Percentiles rank a stretch among this genome's conserved stretches.
phyloP scores from a whole-genome alignment of 352 stramenopile genomes.

The Paralagenidium karlingii region DNA sequence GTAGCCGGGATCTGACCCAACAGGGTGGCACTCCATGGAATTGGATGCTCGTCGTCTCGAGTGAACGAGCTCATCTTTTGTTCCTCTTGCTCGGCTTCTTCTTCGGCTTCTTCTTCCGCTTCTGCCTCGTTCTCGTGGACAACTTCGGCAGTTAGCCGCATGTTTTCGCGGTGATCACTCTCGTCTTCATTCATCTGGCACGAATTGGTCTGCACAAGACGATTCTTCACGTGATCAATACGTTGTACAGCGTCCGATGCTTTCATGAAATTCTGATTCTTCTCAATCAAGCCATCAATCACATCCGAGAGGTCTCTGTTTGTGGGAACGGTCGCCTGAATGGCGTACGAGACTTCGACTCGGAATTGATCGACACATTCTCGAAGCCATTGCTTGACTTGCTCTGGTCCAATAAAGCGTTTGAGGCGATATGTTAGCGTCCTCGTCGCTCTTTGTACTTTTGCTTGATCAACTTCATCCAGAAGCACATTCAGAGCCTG shows the following conservation, averaged over 20 bases:
- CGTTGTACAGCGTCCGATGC: slow-evolving; percentile 28
- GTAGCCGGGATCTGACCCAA: slow-evolving; percentile 10
- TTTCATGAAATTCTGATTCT: slow-evolving; percentile 47
- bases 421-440: slow-evolving; percentile 19
- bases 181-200: slow-evolving; percentile 27
- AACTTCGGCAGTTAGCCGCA: slow-evolving; percentile 73
- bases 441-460: slow-evolving; percentile 1
- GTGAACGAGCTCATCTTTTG: slow-evolving; percentile 88
- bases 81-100: slow-evolving; percentile 84
- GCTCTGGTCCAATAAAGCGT: slow-evolving; percentile 41
- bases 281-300: slow-evolving; percentile 37
- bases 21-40: slow-evolving; percentile 55
- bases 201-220: slow-evolving; percentile 40
- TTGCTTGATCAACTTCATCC: slow-evolving; percentile 36
- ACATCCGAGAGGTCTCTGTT: slow-evolving; percentile 64
- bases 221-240: slow-evolving; percentile 41
- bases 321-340: slow-evolving; percentile 44
- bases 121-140: slow-evolving; percentile 86
- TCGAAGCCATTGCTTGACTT: slow-evolving; percentile 33
- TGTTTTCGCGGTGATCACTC: slow-evolving; percentile 40
- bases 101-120: slow-evolving; percentile 77
- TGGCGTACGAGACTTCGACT: slow-evolving; percentile 67
- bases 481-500: slow-evolving; percentile 86
- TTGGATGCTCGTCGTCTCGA: slow-evolving; percentile 79
- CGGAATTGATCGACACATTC: slow-evolving; percentile 63